These are phyloP conservation scores for Brassica balearica DNA, from an alignment of 441 rosid genomes.

Conservation along the genomic window DNA sequence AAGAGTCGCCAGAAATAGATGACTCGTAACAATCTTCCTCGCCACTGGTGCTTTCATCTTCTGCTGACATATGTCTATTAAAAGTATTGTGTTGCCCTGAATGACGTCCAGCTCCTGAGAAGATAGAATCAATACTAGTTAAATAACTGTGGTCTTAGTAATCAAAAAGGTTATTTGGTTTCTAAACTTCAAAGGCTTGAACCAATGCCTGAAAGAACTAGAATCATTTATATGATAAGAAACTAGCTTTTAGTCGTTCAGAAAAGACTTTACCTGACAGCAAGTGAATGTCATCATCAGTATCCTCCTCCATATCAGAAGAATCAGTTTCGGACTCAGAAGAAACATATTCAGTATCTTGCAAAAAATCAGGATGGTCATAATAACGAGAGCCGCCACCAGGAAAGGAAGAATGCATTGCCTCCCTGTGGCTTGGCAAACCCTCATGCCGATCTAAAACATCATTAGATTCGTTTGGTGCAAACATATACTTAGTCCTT, in stretches of 20 bases:
- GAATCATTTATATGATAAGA: conserved; percentile 17
- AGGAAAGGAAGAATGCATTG: conserved; percentile 53
- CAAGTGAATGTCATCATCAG: conserved; percentile 64
- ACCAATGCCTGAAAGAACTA: conserved; percentile 18
- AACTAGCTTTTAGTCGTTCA: conserved; percentile 28
- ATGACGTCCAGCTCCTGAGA: conserved; percentile 54
- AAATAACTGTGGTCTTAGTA: conserved; percentile 25
- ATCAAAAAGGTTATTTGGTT: background rate
- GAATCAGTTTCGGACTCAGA: conserved; percentile 81
- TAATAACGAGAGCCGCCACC: conserved; percentile 54
- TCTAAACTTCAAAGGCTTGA: conserved; percentile 13
- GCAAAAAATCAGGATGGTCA: conserved; percentile 65
- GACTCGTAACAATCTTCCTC: conserved; percentile 74
- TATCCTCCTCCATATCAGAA: conserved; percentile 82
- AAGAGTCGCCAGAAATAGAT: conserved; percentile 66
- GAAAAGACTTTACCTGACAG: conserved; percentile 61
- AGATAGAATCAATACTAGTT: conserved; percentile 28
- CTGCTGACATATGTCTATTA: conserved; percentile 50
- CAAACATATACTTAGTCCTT: conserved; percentile 61
- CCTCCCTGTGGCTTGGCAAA: conserved; percentile 50
- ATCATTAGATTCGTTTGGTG: conserved; percentile 58
- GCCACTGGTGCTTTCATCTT: conserved; percentile 73
- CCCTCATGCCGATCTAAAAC: conserved; percentile 61
- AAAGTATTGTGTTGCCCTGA: conserved; percentile 50
- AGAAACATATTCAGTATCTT: conserved; percentile 59